Conservation (phyloP, 257 asterid species). For the Plectranthus barbatus region DNA sequence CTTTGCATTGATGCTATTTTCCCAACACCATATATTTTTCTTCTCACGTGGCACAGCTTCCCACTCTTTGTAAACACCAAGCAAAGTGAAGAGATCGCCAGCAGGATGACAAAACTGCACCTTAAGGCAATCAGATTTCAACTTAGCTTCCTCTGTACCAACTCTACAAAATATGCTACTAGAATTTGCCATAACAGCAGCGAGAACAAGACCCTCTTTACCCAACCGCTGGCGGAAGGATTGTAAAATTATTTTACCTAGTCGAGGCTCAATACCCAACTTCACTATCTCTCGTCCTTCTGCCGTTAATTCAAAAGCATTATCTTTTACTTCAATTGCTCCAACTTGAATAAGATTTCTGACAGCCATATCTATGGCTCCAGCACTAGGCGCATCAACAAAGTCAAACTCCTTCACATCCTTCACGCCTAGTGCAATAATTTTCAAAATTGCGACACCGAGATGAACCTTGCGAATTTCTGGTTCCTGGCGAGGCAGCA, state of each 20-base stretch:
- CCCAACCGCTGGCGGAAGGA: conserved; percentile 56
- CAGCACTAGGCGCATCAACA: conserved; percentile 69
- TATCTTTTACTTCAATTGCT: conserved; percentile 38
- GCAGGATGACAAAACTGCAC: conserved; percentile 76
- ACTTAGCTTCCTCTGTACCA: conserved; percentile 59
- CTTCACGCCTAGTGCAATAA: conserved; percentile 77
- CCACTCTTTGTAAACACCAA: conserved; percentile 88
- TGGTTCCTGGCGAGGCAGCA: conserved; percentile 78
- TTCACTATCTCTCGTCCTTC: conserved; percentile 65
- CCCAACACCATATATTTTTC: conserved; percentile 86
- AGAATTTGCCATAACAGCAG: conserved; percentile 88
- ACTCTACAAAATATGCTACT: conserved; percentile 90
- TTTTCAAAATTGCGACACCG: conserved; percentile 83
- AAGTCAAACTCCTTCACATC: conserved; percentile 64
- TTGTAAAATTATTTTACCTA: conserved; percentile 68
- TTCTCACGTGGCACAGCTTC: conserved; percentile 43
- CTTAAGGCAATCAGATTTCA: conserved; percentile 76
- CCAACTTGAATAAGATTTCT: conserved; percentile 70
- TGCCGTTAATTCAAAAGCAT: conserved; percentile 39
- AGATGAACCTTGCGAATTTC: conserved; percentile 90
- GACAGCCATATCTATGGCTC: conserved; percentile 72
- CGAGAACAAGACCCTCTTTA: conserved; percentile 83
- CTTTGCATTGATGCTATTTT: conserved; percentile 87
- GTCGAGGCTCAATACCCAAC: conserved; percentile 93
- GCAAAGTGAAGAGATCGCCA: conserved; percentile 92